Evolutionary conservation across 805 yeast species (phyloP), one percentile per base, ranked within the genome.

Genomic region (Saccharomycopsis javanensis): DNA sequence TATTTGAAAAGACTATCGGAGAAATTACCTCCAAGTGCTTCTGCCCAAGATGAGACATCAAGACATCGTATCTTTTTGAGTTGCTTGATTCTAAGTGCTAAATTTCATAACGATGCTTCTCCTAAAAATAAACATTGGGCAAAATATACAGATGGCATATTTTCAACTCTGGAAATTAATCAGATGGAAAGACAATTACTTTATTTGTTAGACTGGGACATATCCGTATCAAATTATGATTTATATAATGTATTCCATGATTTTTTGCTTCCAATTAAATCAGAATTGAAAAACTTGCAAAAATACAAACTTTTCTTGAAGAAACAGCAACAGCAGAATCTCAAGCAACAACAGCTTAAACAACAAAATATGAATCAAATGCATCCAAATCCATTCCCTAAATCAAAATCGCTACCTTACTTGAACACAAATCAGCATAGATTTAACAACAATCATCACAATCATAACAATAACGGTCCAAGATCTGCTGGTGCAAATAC

Each of bases 61-160:
- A 80, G 95, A 67, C 99, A 92, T 73, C 79, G 98, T 60, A 88
- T 92, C 58, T 94, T 92, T 63, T 74, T 92, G 55, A 96, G 97
- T 0, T 81, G 96, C 50, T 76, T 92, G 57, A 88, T 92, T 50
- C 72, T 94, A 53, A 87, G 96, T n/a, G 97, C 98, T 15, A 92
- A 92, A 73, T 83, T 83, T 61, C 79, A 91, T 62, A 92, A 92
- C 71, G 99, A 92, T 74, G 86, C 96, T 3, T 85, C 95, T 20
- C 99, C 99, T 48, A 79, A 92, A 68, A 92, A 92, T 73, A 91
- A 86, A 72, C 97, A 94, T 73, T 92, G 99, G 99, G 85, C 96
- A 4, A 78, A 81, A 60, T 91, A 92, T 74, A 91, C 98, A 2
- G 84, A 85, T 67, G 97, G 97, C 0, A 75, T 94, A 48, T 78